Base-by-base conservation (phyloP, 352 stramenopile genomes). In the Globisporangium ultimum region DNA sequence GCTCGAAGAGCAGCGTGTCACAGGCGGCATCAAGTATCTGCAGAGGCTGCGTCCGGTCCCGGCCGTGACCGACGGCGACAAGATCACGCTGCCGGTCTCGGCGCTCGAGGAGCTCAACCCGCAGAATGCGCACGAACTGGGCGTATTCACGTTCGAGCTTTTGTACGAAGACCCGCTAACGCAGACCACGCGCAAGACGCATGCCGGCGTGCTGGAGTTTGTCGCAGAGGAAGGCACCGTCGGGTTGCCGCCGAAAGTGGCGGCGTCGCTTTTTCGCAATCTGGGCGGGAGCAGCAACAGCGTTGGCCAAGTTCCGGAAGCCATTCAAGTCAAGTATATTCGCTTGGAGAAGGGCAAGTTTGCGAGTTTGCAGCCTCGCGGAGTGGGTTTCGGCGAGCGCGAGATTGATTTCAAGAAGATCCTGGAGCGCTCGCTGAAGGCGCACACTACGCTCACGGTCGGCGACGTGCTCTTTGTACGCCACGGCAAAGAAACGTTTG, bases 61-160 rank as follows among this genome's bases (percentile, higher is more conserved):
- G 9, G 87, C 78, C 2, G 48, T 52, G 2, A 64, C 45, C 22
- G 84, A 91, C 53, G 81, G 81, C 45, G 84, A 93, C 69, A 88
- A 91, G 70, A 87, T 93, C 51, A 79, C 72, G 32, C 66, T 96
- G 41, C 83, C 87, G 0, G 76, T 88, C 20, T 90, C 78, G 36
- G 80, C 82, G 53, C 74, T 96, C 38, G 78, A 91, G 58, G 61
- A 81, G 52, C 73, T 96, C 15, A 89, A 93, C 63, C 76, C 81
- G 9, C 81, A 91, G 69, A 73, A 87, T 60, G 83, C 83, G 18
- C 74, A 90, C 46, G 82, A 93, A 59, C 60, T 86, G 1, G 78
- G 83, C 51, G 85, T 89, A 22, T 87, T 96, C 48, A 93, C 79
- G 14, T 95, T 96, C 54, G 82, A 92, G 62, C 62, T 96, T 54